Percentiles rank a stretch among this genome's conserved stretches.
phyloP scores from a whole-genome alignment of 202 grass and related monocot species.

The Carex sylvatica region DNA sequence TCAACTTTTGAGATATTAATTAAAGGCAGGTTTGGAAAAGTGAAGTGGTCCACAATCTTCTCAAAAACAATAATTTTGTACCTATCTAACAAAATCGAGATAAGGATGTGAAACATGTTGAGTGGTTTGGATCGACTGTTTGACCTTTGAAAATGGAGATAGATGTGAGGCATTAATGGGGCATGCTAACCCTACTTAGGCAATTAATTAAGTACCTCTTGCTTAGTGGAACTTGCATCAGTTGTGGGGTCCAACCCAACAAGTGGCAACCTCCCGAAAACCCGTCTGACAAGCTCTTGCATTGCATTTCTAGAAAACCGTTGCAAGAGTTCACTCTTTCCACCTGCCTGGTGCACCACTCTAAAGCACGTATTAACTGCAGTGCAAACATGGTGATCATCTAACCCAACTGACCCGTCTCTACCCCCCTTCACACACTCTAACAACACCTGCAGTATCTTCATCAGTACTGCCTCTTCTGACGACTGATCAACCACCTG shows the following conservation, averaged over 20 bases:
- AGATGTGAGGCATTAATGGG: too few species aligned
- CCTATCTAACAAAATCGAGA: too few species aligned
- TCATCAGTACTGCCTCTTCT: constrained; percentile 84
- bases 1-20: background rate
- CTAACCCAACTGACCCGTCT: constrained; percentile 42
- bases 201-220: constrained; percentile 41
- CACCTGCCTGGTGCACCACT: constrained; percentile 66
- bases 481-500: constrained; percentile 44
- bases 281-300: constrained; percentile 60
- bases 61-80: too few species aligned
- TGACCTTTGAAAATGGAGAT: too few species aligned
- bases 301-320: constrained; percentile 70
- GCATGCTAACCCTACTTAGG: too few species aligned
- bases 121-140: too few species aligned
- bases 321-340: constrained; percentile 82
- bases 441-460: constrained; percentile 78
- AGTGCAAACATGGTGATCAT: constrained; percentile 93
- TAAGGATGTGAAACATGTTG: too few species aligned
- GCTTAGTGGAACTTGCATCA: constrained; percentile 28
- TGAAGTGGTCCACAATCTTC: too few species aligned
- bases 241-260: constrained; percentile 28
- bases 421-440: constrained; percentile 51
- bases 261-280: constrained; percentile 59
- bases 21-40: background rate
- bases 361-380: constrained; percentile 92